These are phyloP conservation scores for Dunaliella primolecta DNA, from an alignment of 139 green algal genomes.

Conservation along the genomic window DNA sequence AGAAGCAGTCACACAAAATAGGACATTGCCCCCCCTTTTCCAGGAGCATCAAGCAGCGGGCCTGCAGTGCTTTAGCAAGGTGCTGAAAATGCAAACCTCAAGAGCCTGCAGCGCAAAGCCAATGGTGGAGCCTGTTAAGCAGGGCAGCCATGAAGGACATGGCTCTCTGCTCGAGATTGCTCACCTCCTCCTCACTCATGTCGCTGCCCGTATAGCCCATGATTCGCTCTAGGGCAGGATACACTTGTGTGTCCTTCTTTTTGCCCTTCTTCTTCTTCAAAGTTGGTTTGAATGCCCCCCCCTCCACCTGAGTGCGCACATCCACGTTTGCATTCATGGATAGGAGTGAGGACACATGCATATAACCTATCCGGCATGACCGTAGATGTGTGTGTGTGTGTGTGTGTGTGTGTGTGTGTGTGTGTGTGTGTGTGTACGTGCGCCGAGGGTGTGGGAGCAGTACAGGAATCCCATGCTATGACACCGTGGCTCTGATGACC, in stretches of 20 bases:
- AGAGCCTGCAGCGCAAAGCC: no score
- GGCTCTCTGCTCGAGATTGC: not conserved
- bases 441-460: not conserved
- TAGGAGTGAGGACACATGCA: not conserved
- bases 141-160: no score
- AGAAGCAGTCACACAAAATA: no score
- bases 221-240: constrained; percentile 59
- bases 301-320: not conserved
- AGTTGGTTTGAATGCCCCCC: constrained; percentile 15
- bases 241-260: constrained; percentile 51
- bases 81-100: no score
- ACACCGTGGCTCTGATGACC: no score
- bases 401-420: no score
- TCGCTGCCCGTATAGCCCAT: constrained; percentile 58
- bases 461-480: not conserved
- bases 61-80: no score
- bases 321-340: not conserved
- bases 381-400: no score
- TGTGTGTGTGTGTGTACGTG: not conserved
- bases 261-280: constrained; percentile 71
- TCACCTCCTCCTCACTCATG: constrained; percentile 34
- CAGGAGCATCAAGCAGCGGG: no score
- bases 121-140: no score
- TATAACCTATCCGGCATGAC: not conserved
- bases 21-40: no score